Base-by-base conservation (phyloP, 768 basidiomycete species). In the Psilocybe subaeruginosa region DNA sequence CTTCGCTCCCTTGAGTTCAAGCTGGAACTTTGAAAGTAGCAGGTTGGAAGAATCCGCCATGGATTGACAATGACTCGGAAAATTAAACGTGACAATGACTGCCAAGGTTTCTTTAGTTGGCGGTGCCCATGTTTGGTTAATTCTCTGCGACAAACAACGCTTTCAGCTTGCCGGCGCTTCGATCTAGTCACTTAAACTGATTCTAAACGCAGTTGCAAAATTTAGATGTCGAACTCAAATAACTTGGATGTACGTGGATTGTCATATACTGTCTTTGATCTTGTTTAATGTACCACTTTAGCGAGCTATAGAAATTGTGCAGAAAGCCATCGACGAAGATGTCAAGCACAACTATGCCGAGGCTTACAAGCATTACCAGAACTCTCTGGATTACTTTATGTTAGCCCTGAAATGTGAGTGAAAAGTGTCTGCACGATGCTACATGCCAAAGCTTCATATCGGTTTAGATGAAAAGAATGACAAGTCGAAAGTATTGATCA, bases 381-480 rank as follows among this genome's bases (percentile, higher is more conserved):
- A 98, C 82, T 84, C 93, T 1, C 84, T 99, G 61, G 97, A 99
- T 72, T 99, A 97, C 73, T 99, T 99, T 75, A 94, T 98, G 92
- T 91, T 98, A 66, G 95, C 96, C 8, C 81, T 94, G 72, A 96
- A 95, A 76, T 96, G 95, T 95, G 65, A 54, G 59, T 45, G 5
- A 8, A 39, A 31, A 14, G 23, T 35, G 23, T 50, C 11, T 47
- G 53, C 16, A 41, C 47, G 31, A 51, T 45, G 48, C 23, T 19
- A 17, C 43, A 58, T 19, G 16, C 8, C 43, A n/a, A 43, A 47
- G 39, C 23, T 47, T 46, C 31, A 27, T 54, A 33, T 37, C 43
- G 23, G 23, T 23, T 56, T 54, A 75, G 74, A 72, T 64, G 74
- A 75, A 80, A 96, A 93, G 86, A 99, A 97, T 76, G 93, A 95